Conservation (phyloP, 1,284 basidiomycete species). For the Ceratorhiza oryzae-sativae region DNA sequence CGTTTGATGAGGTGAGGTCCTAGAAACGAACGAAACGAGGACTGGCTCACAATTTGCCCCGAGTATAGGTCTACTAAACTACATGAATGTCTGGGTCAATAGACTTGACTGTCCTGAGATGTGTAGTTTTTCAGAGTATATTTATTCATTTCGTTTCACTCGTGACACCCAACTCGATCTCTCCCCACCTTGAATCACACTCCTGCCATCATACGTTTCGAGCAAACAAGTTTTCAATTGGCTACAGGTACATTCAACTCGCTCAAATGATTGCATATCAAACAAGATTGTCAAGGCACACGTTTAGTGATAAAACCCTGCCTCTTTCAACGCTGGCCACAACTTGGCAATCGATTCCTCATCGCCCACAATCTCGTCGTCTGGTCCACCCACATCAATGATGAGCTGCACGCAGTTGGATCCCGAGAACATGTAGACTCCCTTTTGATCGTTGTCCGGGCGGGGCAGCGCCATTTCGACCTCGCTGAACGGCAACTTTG, state of each 20-base stretch:
- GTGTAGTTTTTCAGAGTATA: background rate
- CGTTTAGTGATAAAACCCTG: no score
- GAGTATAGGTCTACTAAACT: background rate
- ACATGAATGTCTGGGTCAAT: no score
- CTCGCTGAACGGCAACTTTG: no score
- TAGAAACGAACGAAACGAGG: background rate
- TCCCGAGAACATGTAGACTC: no score
- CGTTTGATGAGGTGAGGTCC: conserved; percentile 87
- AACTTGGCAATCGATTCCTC: no score
- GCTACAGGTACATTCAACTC: background rate
- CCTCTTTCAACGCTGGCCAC: no score
- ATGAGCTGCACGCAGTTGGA: no score
- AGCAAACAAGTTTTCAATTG: background rate
- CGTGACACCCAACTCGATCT: background rate
- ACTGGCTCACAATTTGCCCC: background rate
- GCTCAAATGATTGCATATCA: background rate
- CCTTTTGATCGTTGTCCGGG: no score
- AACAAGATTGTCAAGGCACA: no score
- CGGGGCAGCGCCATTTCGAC: no score
- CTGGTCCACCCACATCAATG: no score
- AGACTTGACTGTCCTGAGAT: background rate
- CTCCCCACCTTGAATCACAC: background rate
- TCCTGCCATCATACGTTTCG: background rate
- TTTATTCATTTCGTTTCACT: background rate
- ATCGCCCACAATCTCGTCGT: no score